phyloP scores from a whole-genome alignment of 169 alveolate species.

The Eimeria sp. region DNA sequence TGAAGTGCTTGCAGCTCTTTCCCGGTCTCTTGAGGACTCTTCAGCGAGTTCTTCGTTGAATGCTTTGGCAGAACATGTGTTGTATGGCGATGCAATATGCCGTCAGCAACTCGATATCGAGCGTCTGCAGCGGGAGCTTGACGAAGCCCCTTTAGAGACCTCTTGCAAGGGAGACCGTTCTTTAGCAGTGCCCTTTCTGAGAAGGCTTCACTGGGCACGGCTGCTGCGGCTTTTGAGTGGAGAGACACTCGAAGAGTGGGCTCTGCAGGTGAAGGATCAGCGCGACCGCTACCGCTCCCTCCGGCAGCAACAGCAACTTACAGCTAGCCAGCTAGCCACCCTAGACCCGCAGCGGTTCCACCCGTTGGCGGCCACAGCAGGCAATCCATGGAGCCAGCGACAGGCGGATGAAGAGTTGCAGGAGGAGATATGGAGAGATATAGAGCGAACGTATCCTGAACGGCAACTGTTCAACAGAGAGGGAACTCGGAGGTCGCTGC shows the following conservation, averaged over 20 bases:
- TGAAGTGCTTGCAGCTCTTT: constrained; percentile 26
- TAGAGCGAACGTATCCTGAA: constrained; percentile 88
- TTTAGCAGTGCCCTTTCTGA: not conserved
- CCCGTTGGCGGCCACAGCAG: constrained; percentile 78
- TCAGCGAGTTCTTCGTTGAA: constrained; percentile 5
- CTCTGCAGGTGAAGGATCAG: constrained; percentile 53
- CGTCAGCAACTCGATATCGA: constrained; percentile 26
- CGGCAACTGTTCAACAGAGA: constrained; percentile 88
- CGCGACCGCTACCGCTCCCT: constrained; percentile 45
- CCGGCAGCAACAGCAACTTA: constrained; percentile 70
- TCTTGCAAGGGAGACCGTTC: not conserved
- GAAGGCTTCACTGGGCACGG: constrained; percentile 76
- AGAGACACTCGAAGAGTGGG: constrained; percentile 56
- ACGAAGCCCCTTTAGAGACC: not conserved
- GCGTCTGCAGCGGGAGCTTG: constrained; percentile 37
- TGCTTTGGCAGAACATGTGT: constrained; percentile 33
- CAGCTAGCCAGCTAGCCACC: constrained; percentile 74
- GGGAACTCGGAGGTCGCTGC: constrained; percentile 88
- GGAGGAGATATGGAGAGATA: constrained; percentile 88
- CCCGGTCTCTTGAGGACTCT: not conserved
- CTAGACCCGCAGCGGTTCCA: constrained; percentile 81
- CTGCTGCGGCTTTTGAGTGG: constrained; percentile 59
- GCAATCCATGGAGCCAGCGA: constrained; percentile 86
- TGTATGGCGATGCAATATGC: constrained; percentile 21
- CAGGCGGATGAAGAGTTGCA: constrained; percentile 84